Percentiles rank a stretch among this genome's conserved stretches.
Evolutionary conservation across 2,329 filamentous ascomycete genomes (phyloP).

Genomic region (Teratosphaeria zuluensis): DNA sequence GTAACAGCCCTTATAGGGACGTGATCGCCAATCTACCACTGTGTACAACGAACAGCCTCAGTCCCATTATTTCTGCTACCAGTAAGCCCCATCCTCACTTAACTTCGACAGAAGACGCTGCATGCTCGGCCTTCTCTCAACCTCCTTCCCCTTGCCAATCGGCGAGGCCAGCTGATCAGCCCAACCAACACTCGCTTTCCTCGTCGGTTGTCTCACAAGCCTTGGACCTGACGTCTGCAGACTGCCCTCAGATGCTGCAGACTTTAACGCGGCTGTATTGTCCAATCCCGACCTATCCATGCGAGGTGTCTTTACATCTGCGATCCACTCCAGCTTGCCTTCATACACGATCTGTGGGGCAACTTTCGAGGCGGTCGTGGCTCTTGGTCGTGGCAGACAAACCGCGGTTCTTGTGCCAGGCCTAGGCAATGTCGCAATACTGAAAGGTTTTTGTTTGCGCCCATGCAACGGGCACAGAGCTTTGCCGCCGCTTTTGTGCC

Average conservation of each 20-base stretch:
- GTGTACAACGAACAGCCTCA: neutral
- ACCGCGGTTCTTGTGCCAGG: neutral
- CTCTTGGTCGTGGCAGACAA: neutral
- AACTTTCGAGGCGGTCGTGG: neutral
- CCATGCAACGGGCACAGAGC: constrained; percentile 33
- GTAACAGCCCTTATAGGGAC: neutral
- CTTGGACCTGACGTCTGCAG: neutral
- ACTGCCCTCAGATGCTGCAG: neutral
- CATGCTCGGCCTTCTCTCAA: neutral
- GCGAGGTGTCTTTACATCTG: neutral
- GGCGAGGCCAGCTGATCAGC: neutral
- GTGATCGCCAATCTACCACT: neutral
- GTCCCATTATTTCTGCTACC: neutral
- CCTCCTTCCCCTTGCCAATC: neutral
- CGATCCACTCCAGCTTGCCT: neutral
- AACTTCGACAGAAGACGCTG: neutral
- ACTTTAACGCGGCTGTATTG: neutral
- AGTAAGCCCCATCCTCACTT: neutral
- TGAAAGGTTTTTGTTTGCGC: neutral
- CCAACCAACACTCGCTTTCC: neutral
- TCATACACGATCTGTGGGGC: constrained; percentile 6
- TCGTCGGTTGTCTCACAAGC: neutral
- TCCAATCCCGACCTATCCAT: neutral
- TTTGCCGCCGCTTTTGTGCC: constrained; percentile 26
- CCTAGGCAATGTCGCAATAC: neutral